Conservation (phyloP, 1,139 yeast genomes). For the Yarrowia galli region DNA sequence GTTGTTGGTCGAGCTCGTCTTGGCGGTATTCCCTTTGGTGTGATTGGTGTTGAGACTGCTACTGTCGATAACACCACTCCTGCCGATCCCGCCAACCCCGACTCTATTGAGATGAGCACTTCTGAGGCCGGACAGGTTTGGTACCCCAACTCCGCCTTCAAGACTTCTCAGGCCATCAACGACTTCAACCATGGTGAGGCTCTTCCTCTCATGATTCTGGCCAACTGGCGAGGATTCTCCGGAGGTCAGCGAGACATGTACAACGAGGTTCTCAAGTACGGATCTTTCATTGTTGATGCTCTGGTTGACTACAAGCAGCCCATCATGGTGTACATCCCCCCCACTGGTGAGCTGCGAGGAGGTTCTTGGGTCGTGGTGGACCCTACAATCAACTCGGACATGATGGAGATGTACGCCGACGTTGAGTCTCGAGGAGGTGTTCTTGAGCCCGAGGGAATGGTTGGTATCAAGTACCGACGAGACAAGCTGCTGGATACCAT, state of each 20-base stretch:
- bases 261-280: conserved; percentile 95
- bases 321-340: conserved; percentile 94
- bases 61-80: conserved; percentile 88
- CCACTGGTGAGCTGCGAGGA: conserved; percentile 97
- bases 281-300: conserved; percentile 96
- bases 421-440: conserved; percentile 98
- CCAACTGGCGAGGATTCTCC: conserved; percentile 99
- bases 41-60: conserved; percentile 93
- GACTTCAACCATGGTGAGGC: conserved; percentile 98
- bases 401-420: conserved; percentile 99
- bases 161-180: conserved; percentile 97
- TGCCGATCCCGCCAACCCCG: conserved; percentile 98
- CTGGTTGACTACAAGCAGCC: conserved; percentile 96
- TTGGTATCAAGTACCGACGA: conserved; percentile 95
- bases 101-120: conserved; percentile 81
- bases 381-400: conserved; percentile 93
- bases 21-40: conserved; percentile 99
- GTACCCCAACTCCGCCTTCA: conserved; percentile 99
- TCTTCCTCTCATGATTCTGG: conserved; percentile 94
- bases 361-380: conserved; percentile 99
- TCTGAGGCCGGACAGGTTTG: conserved; percentile 99
- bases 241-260: conserved; percentile 99
- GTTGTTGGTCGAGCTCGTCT: conserved; percentile 98
- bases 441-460: conserved; percentile 98
- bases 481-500: conserved; percentile 88